phyloP scores from a whole-genome alignment of 2,329 filamentous ascomycete genomes.

The Orbilia brochopaga region DNA sequence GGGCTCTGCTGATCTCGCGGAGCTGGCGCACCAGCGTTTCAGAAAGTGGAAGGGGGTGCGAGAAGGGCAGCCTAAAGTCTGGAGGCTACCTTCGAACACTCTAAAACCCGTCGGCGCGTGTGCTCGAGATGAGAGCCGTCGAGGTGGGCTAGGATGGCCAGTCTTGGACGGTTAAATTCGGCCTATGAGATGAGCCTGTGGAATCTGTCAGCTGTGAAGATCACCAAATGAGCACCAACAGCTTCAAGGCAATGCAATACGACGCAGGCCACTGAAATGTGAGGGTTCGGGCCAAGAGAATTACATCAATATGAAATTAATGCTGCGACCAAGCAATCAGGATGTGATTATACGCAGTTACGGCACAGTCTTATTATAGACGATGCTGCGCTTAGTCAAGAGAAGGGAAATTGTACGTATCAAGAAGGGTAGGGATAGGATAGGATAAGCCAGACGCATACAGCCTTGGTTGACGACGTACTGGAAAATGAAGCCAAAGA shows the following conservation, averaged over 20 bases:
- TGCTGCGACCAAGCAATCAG: background rate
- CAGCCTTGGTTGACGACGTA: background rate
- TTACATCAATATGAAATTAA: slow-evolving; percentile 1
- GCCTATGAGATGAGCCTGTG: slow-evolving; percentile 9
- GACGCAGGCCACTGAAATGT: no score
- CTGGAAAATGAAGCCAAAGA: background rate
- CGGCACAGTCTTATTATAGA: slow-evolving; percentile 3
- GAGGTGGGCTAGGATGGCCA: slow-evolving; percentile 24
- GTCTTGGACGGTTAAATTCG: slow-evolving; percentile 33
- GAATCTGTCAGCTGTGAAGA: background rate
- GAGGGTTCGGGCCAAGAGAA: background rate
- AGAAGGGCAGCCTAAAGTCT: slow-evolving; percentile 38
- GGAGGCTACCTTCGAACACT: slow-evolving; percentile 17
- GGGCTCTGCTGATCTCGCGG: slow-evolving; percentile 42
- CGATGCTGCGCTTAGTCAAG: slow-evolving; percentile 3
- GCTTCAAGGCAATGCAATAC: no score
- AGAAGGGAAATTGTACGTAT: background rate
- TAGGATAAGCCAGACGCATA: background rate
- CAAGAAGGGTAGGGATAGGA: background rate
- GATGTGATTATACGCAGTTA: background rate
- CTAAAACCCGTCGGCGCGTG: slow-evolving; percentile 29
- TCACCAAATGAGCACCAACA: no score
- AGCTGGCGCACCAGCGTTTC: slow-evolving; percentile 44
- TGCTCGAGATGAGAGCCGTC: slow-evolving; percentile 3
- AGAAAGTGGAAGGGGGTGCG: slow-evolving; percentile 17